Evolutionary conservation across 225 moss, liverwort and hornwort genomes (phyloP), one percentile per base, ranked within the genome.

Genomic region (Rhytidiadelphus loreus): DNA sequence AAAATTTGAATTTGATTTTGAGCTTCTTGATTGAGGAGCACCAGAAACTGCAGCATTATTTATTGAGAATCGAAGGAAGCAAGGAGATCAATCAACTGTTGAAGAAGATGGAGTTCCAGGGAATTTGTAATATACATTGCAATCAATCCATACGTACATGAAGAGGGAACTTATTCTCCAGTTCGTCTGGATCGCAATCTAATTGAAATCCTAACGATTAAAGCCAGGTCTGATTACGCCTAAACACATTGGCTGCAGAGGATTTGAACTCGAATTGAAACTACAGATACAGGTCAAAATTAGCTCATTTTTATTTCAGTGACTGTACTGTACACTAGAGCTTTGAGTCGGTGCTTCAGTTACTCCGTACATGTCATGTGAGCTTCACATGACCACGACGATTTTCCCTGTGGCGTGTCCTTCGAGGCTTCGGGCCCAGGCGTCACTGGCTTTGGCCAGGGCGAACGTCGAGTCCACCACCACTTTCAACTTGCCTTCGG

Each of bases 341-440:
- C 78, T 77, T 59, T 29, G 72, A 21, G 28, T 87, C 71, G 61
- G 52, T 19, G 46, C 58, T 58, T 48, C 81, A 48, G 48, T 46
- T n/a, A n/a, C n/a, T n/a, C n/a, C n/a, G n/a, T 79, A 8, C 44
- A 77, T 30, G 55, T 7, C 56, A n/a, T 18, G 39, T 10, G 29
- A 20, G 56, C 52, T 30, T 92, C 83, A 90, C 85, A 90, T 85
- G 75, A 85, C 76, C 4, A 92, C 43, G 39, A 95, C 96, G 21
- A 98, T 71, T 85, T 98, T 98, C 9, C 97, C 96, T 37, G 96
- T 94, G 72, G 95, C 88, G 56, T 98, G 97, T 7, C 96, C 97
- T 63, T 92, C 94, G 24, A 94, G 90, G 85, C 97, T 96, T 78
- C 92, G 86, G 24, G 93, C 88, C 97, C 96, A 98, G 7, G 96